Evolutionary conservation across 441 rosid species (phyloP).

Genomic region (Daphne laureola): DNA sequence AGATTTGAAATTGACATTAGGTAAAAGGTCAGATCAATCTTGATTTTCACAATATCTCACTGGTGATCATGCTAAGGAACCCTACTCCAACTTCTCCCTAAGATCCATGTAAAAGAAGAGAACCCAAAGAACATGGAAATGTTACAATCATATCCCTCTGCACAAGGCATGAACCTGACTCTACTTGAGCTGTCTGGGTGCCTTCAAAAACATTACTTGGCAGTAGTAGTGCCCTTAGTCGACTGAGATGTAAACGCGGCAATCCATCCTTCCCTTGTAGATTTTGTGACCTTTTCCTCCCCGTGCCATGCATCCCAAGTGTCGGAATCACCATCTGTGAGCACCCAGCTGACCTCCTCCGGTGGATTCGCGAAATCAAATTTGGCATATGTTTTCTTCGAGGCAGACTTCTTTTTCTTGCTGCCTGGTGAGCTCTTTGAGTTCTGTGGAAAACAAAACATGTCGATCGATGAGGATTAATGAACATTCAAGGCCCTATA

Average conservation of each 20-base stretch:
- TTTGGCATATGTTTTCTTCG: constrained; percentile 17
- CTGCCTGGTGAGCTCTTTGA: constrained; percentile 20
- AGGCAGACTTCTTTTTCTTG: constrained; percentile 28
- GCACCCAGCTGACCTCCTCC: constrained; percentile 48
- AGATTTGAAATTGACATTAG: no score
- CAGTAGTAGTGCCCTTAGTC: constrained; percentile 10
- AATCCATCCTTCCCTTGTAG: constrained; percentile 42
- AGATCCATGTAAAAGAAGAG: no score
- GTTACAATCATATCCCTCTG: no score
- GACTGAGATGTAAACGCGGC: constrained; percentile 31
- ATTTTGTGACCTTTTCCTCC: constrained; percentile 33
- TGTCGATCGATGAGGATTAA: constrained; percentile 3
- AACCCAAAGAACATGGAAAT: no score
- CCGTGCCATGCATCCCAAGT: constrained; percentile 48
- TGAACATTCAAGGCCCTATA: not conserved
- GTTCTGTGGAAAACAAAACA: constrained; percentile 21
- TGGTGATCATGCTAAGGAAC: no score
- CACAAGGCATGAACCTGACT: no score
- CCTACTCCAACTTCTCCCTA: no score
- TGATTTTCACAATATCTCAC: no score
- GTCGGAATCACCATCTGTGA: constrained; percentile 26
- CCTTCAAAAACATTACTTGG: constrained; percentile 3
- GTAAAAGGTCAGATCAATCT: no score
- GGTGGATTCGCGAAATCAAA: constrained; percentile 56
- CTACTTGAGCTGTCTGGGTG: no score